Base-by-base conservation (phyloP, 768 basidiomycete species). In the Rhizopogon salebrosus region DNA sequence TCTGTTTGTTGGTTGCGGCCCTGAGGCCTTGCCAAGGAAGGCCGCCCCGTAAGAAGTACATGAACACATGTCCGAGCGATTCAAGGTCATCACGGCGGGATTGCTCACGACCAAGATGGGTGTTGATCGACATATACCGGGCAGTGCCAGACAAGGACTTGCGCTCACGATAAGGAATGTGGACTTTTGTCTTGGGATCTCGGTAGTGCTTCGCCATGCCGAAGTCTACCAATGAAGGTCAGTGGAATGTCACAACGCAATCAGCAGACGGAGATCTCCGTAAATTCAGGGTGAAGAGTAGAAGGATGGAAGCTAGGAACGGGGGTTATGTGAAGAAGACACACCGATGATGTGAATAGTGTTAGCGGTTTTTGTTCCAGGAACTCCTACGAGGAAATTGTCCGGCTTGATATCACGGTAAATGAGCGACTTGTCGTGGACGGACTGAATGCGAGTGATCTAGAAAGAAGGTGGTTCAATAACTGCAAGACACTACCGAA, bases 171-270 rank as follows among this genome's bases (percentile, higher is more conserved):
- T 99, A 99, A n/a, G 97, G 95, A 56, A 99, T 99, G 71, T 99
- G 95, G 53, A 90, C 83, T 67, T 93, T 97, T 16, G 92, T 93
- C 74, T 95, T 98, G 0, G 95, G 95, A 70, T 99, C 97, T 52
- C 97, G 85, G 69, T 98, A 98, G 71, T 98, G 94, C 72, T 99
- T 99, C 48, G 95, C 95, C 97, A 98, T 98, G 56, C 95, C 95
- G 65, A 99, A 98, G 68, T 99, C 95, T 88, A 71, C 14, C 70
- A 59, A 14, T 27, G 23, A 16, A 18, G 53, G 49, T 57, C 22
- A 57, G 18, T 4, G 54, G 23, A 35, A n/a, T 41, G 16, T 36
- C 26, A 22, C 22, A 8, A 34, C 18, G 14, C 31, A 34, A 23
- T 34, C 14, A 34, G 16, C 9, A 3, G 22, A 34, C 20, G 45